Percentiles rank a stretch among this genome's conserved stretches.
phyloP scores from a whole-genome alignment of 2,329 filamentous ascomycete species.

The Capronia coronata region DNA sequence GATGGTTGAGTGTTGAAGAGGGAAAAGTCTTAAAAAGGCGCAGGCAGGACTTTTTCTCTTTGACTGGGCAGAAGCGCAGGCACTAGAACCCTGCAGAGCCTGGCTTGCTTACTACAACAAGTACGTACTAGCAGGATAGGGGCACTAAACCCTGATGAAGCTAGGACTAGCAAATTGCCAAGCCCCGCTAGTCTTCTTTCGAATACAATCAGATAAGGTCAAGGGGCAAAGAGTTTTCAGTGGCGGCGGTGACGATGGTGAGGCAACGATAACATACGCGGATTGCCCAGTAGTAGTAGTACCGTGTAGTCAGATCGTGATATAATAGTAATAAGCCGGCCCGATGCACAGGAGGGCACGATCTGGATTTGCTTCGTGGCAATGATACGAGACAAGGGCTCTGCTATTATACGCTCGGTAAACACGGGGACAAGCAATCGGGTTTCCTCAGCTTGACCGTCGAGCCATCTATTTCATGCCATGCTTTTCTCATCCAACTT shows the following conservation, averaged over 20 bases:
- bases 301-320: too few relatives aligned
- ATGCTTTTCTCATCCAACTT: slow-evolving; percentile 26
- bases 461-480: slow-evolving; percentile 17
- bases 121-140: too few relatives aligned
- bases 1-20: slow-evolving; percentile 8
- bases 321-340: too few relatives aligned
- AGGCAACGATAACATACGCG: too few relatives aligned
- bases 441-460: too few relatives aligned
- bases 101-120: neutral
- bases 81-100: neutral
- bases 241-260: neutral
- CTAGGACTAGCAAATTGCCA: neutral
- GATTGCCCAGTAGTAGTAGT: too few relatives aligned
- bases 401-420: too few relatives aligned
- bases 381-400: neutral
- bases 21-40: slow-evolving; percentile 20
- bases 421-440: too few relatives aligned
- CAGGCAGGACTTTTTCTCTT: slow-evolving; percentile 22
- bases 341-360: too few relatives aligned
- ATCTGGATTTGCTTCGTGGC: neutral
- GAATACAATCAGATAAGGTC: neutral
- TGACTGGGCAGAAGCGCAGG: slow-evolving; percentile 1
- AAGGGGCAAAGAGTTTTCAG: slow-evolving; percentile 1
- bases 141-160: neutral
- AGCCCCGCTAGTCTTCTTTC: neutral